Conservation (phyloP, 2,329 filamentous ascomycete species). For the Apiospora marii region DNA sequence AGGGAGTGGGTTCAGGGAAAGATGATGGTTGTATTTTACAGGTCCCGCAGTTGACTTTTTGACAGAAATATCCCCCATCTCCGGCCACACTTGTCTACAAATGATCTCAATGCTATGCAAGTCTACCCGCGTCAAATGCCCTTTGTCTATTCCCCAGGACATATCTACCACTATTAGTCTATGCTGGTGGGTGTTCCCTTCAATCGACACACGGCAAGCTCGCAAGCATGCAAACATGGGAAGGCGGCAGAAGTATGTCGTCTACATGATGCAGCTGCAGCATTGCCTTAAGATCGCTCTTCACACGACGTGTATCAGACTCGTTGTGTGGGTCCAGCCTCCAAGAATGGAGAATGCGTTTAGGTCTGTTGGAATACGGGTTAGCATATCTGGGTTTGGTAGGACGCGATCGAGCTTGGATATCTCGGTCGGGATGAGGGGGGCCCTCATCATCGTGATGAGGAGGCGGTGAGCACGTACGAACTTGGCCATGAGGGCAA, state of each 20-base stretch:
- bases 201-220: constrained; percentile 39
- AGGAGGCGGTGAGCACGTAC: constrained; percentile 56
- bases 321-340: constrained; percentile 40
- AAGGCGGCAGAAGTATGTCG: constrained; percentile 29
- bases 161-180: constrained; percentile 46
- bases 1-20: constrained; percentile 25
- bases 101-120: constrained; percentile 43
- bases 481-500: constrained; percentile 94
- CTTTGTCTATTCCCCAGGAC: constrained; percentile 30
- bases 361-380: constrained; percentile 38
- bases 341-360: constrained; percentile 41
- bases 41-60: constrained; percentile 31
- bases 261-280: constrained; percentile 26
- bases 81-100: constrained; percentile 40
- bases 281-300: constrained; percentile 35
- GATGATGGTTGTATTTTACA: constrained; percentile 37
- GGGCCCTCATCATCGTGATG: constrained; percentile 22
- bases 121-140: constrained; percentile 36
- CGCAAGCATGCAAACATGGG: constrained; percentile 19
- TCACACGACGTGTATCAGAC: constrained; percentile 38
- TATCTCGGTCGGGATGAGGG: constrained; percentile 12
- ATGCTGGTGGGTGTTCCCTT: constrained; percentile 37
- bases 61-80: constrained; percentile 28
- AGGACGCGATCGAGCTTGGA: not conserved
- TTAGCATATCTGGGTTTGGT: constrained; percentile 1